Percentiles rank a stretch among this genome's conserved stretches.
These are phyloP conservation scores for Neurospora sp. DNA, from an alignment of 495 filamentous ascomycete genomes.

Conservation along the genomic window DNA sequence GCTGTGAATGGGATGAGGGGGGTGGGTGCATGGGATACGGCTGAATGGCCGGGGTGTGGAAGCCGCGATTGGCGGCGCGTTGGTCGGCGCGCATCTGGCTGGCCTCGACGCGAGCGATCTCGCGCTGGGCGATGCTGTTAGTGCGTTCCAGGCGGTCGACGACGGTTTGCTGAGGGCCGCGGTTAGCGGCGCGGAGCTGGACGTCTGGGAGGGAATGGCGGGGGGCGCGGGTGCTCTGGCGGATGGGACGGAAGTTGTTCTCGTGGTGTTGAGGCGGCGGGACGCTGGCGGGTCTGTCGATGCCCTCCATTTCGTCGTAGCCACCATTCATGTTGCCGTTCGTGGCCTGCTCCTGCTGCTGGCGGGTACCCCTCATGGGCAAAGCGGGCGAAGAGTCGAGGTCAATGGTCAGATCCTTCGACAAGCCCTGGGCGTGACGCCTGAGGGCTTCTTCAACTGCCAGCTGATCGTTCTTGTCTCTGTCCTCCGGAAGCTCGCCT, in stretches of 20 bases:
- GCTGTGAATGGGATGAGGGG: neutral
- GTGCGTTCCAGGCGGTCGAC: constrained; percentile 26
- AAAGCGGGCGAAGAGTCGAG: constrained; percentile 3
- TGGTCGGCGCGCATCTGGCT: constrained; percentile 27
- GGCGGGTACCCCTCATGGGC: constrained; percentile 11
- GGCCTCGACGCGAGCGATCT: constrained; percentile 35
- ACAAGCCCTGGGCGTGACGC: constrained; percentile 23
- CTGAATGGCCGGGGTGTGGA: neutral
- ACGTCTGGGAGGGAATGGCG: constrained; percentile 21
- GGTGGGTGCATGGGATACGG: neutral
- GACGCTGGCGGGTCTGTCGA: constrained; percentile 2
- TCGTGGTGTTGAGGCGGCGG: constrained; percentile 11
- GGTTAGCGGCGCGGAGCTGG: constrained; percentile 23
- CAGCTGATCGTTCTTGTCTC: constrained; percentile 35
- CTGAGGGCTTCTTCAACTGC: constrained; percentile 38
- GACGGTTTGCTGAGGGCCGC: constrained; percentile 3
- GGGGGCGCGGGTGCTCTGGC: constrained; percentile 20
- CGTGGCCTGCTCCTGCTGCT: neutral
- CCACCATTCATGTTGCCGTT: constrained; percentile 5
- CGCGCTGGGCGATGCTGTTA: constrained; percentile 29
- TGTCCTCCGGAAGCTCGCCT: constrained; percentile 33
- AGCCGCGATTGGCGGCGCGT: constrained; percentile 24
- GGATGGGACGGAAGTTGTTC: constrained; percentile 1
- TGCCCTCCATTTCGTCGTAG: constrained; percentile 7
- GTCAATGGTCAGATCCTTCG: constrained; percentile 2